Evolutionary conservation across 345 rosid genomes (phyloP), one percentile per base, ranked within the genome.

Genomic region (Brassica juncea): DNA sequence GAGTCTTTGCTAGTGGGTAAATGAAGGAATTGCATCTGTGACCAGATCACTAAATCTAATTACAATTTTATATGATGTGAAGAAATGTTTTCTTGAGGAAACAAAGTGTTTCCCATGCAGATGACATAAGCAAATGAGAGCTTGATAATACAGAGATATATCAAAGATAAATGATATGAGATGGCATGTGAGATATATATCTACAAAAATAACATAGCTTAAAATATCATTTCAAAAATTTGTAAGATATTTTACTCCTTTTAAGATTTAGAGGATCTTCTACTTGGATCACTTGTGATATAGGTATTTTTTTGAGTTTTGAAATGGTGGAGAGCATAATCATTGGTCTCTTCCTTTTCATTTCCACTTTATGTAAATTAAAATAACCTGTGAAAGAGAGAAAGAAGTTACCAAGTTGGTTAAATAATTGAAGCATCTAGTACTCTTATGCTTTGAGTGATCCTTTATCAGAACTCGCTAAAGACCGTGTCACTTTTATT

Each of bases 261-360:
- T 65, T 1, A 80, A 80, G 83, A 80, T 80, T 75, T 75, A 62
- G 80, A 69, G 44, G 80, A 75, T 75, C 83, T 71, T 80, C 80
- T 80, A 80, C 83, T 80, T 55, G 80, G 73, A 71, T 75, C 1
- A 34, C 28, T 70, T 63, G 80, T 74, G 76, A 55, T 64, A 72
- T 54, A 80, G 27, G 73, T 23, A 70, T 44, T 70, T 73, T 78
- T 74, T 79, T 19, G 37, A 69, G 72, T 75, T 80, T 63, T 71
- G 27, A 42, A 76, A 71, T 81, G 83, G 83, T 81, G 83, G 83
- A 81, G 76, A 71, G 77, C 83, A 75, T 81, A 76, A 81, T 76
- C 72, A 81, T 81, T 81, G 77, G 52, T 71, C 64, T 70, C 54
- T 31, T 66, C 58, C 44, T 58, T 70, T 71, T 58, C 21, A 55